phyloP scores from a whole-genome alignment of 2,329 filamentous ascomycete species.

The Nemania sp. region DNA sequence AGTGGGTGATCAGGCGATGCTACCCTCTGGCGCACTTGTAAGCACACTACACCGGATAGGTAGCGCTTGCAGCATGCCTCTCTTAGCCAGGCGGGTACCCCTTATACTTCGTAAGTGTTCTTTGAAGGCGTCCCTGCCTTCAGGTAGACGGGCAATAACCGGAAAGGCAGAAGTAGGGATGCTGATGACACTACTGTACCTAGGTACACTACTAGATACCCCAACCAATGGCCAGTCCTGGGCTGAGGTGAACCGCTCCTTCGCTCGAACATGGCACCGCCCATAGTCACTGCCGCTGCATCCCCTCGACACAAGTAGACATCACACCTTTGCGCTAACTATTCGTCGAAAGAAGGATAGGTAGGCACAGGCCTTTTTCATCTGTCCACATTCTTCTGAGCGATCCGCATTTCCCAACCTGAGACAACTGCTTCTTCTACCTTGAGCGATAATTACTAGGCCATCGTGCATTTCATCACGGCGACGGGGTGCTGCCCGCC shows the following conservation, averaged over 20 bases:
- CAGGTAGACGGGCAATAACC: too few species aligned
- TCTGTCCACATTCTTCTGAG: background rate
- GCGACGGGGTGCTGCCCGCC: conserved; percentile 27
- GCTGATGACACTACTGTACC: conserved; percentile 11
- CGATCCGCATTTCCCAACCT: background rate
- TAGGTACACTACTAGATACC: conserved; percentile 1
- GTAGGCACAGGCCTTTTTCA: background rate
- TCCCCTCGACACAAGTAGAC: background rate
- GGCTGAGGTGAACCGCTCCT: conserved; percentile 20
- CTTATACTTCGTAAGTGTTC: too few species aligned
- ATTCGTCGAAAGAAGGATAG: conserved; percentile 1
- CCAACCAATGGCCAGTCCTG: conserved; percentile 6
- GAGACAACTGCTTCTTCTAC: background rate
- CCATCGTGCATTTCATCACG: conserved; percentile 10
- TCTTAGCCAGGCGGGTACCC: too few species aligned
- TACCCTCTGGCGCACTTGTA: conserved; percentile 1
- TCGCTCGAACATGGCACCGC: conserved; percentile 3
- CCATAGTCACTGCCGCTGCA: background rate
- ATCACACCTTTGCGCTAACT: background rate
- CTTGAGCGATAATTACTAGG: conserved; percentile 4
- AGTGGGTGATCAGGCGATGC: conserved; percentile 13
- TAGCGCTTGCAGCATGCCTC: conserved; percentile 8
- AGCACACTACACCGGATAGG: background rate
- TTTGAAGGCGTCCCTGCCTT: too few species aligned
- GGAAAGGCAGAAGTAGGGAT: too few species aligned